Evolutionary conservation across 768 basidiomycete species (phyloP), one percentile per base, ranked within the genome.

Genomic region (Boletus eberwhitei): DNA sequence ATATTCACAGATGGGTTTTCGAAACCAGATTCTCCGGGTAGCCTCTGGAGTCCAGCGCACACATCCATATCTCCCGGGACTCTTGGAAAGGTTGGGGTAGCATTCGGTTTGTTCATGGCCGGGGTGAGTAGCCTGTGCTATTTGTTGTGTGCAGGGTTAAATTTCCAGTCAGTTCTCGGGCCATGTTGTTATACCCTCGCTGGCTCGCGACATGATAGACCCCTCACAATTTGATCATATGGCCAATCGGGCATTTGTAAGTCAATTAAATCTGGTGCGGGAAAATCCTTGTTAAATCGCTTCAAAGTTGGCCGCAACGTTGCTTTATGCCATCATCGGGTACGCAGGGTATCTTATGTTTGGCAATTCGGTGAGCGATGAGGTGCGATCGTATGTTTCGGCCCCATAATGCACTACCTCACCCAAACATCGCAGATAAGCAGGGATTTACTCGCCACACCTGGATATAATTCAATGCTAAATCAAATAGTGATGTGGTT

Each of bases 271-370:
- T 46, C 9, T 9, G 13, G 5, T 5, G 13, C 11, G 5, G 13
- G n/a, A 47, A 53, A 31, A 13, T 7, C 8, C 11, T 8, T 4
- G 14, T 26, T 53, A 48, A 48, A 39, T 29, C 24, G 14, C 41
- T 53, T 42, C 8, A n/a, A 58, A 88, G 87, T 60, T 75, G 21
- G 74, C 85, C 44, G 82, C 88, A 21, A 86, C 87, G 1, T 71
- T 75, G 35, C 72, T 90, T 29, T 86, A 86, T 59, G 68, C 75
- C n/a, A 56, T 87, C 12, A 85, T 93, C 29, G 93, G 88, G 5
- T 82, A 80, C 42, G 85, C 84, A 19, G 96, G 95, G 1, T 98
- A 97, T 62, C 70, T 90, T 19, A 98, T 98, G 96, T 94, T 93
- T 65, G 93, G 93, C 11, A 75, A 80, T 46, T 62, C 68, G 32